Conservation (phyloP, 2,329 filamentous ascomycete species). For the Sphaerulina musiva region DNA sequence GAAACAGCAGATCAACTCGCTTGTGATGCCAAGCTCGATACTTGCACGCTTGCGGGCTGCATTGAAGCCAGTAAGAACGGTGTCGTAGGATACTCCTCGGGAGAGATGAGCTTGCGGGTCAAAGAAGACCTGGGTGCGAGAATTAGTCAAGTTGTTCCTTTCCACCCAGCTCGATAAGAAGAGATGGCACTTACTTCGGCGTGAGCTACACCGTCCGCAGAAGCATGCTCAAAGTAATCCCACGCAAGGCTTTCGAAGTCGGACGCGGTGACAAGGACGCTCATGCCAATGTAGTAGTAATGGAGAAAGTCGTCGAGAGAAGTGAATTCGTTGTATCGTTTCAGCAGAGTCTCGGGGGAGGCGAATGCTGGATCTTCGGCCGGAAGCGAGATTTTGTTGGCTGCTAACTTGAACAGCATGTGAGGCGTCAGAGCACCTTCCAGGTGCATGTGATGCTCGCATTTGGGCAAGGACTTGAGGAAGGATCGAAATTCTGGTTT, state of each 20-base stretch:
- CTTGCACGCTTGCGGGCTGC: slow-evolving; percentile 56
- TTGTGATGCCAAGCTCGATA: slow-evolving; percentile 57
- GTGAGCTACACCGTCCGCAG: slow-evolving; percentile 51
- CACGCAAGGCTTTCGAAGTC: slow-evolving; percentile 69
- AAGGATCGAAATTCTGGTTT: slow-evolving; percentile 52
- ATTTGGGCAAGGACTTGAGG: slow-evolving; percentile 60
- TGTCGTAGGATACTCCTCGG: slow-evolving; percentile 57
- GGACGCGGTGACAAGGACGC: slow-evolving; percentile 55
- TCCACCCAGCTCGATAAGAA: neutral
- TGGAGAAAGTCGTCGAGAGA: slow-evolving; percentile 70
- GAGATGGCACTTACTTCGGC: neutral
- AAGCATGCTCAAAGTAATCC: slow-evolving; percentile 62
- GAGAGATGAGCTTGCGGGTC: slow-evolving; percentile 68
- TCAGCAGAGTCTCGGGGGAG: slow-evolving; percentile 52
- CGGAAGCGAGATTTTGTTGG: slow-evolving; percentile 55
- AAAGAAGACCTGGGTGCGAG: slow-evolving; percentile 63
- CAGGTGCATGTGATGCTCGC: slow-evolving; percentile 75
- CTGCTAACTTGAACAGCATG: slow-evolving; percentile 63
- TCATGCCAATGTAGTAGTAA: slow-evolving; percentile 73
- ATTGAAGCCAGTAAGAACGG: slow-evolving; percentile 58
- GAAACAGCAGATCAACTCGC: slow-evolving; percentile 64
- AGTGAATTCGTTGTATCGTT: slow-evolving; percentile 61
- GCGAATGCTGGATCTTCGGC: slow-evolving; percentile 55
- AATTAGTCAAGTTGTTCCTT: slow-evolving; percentile 25
- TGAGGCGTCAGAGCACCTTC: slow-evolving; percentile 67